Evolutionary conservation across 192 early-diverging fungal species (phyloP), one percentile per base, ranked within the genome.

Genomic region (Linnemannia hyalina): DNA sequence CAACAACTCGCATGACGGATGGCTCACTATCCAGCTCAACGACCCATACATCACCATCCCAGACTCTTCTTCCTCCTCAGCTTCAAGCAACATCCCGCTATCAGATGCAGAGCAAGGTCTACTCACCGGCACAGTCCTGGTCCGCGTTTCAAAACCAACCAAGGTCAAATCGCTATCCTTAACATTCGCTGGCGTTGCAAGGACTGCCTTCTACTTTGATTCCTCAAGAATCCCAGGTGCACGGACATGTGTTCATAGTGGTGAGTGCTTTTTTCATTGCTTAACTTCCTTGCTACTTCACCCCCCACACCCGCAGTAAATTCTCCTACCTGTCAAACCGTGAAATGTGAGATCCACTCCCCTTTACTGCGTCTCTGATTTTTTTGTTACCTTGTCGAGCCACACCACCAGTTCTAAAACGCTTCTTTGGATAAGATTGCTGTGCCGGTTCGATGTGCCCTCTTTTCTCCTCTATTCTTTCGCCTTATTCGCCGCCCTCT

Each of bases 161-260:
- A 85, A 85, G 76, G 73, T 80, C 23, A 75, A 76, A n/a, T 85
- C 78, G 29, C 55, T 85, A 15, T 73, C 78, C 11, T 15, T 85
- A 13, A 72, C 47, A 6, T 80, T 85, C 36, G 38, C 78, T 26
- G 83, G 83, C 6, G 32, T 69, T 23, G 83, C 78, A 63, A 75
- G 74, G 73, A 77, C 83, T 9, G 32, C 57, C 5, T 80, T 80
- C n/a, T 65, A 35, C 60, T 77, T 85, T 68, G 83, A 85, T 26
- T 36, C 83, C 6, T 72, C 78, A 4, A 68, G 42, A 13, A 85
- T 85, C 32, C 78, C 77, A 32, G 78, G 78, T 32, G 68, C 83
- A 36, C 75, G 76, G 29, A 57, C 77, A 4, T 80, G 83, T 46
- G n/a, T 35, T 40, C 32, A 69, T 15, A 41, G 36, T 41, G 77